Evolutionary conservation across 177 flowering plant species (phyloP).

Genomic region (Vitis hybrid): DNA sequence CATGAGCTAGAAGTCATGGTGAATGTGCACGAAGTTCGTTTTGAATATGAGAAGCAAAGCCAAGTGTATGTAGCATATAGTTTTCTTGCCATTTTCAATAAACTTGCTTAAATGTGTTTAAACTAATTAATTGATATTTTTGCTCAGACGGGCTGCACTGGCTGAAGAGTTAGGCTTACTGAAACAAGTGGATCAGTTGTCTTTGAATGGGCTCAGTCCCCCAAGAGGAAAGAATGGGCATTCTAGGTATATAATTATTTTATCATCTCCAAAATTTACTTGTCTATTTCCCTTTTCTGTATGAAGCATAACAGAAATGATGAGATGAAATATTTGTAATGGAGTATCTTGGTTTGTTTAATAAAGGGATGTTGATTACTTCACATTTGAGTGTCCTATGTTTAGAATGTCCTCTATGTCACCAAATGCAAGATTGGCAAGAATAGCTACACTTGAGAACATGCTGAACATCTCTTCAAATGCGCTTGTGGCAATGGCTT

Average conservation of each 20-base stretch:
- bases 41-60: slow-evolving; percentile 95
- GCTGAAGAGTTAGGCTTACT: slow-evolving; percentile 87
- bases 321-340: not conserved
- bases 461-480: slow-evolving; percentile 92
- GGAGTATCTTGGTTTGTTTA: too few species aligned
- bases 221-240: slow-evolving; percentile 88
- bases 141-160: slow-evolving; percentile 79
- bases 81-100: too few species aligned
- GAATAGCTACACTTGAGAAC: slow-evolving; percentile 91
- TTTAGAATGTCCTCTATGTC: slow-evolving; percentile 81
- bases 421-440: slow-evolving; percentile 86
- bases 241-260: slow-evolving; percentile 46
- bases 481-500: slow-evolving; percentile 96
- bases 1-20: slow-evolving; percentile 99
- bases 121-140: not conserved
- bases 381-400: not conserved
- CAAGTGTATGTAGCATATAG: slow-evolving; percentile 72
- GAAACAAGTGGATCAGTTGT: slow-evolving; percentile 77
- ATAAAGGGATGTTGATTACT: too few species aligned
- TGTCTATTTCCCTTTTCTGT: not conserved
- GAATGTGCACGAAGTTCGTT: slow-evolving; percentile 98
- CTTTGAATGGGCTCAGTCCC: slow-evolving; percentile 77
- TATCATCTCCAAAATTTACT: not conserved
- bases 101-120: not conserved
- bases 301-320: too few species aligned